Conservation (phyloP, 1,284 basidiomycete genomes). For the Schizopora paradoxa region DNA sequence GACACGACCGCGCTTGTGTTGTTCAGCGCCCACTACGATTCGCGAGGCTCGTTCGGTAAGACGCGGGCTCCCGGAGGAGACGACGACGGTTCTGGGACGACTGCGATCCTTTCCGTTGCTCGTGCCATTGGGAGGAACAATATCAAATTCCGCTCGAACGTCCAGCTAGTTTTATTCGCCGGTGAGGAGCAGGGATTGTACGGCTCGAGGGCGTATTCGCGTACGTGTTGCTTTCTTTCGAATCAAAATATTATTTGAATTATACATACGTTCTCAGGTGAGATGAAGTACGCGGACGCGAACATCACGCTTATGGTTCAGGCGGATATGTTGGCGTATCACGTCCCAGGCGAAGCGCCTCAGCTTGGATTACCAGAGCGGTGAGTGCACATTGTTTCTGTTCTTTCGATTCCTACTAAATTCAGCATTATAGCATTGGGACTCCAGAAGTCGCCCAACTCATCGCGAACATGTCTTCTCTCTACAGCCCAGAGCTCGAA, state of each 20-base stretch:
- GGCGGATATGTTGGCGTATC: constrained; percentile 86
- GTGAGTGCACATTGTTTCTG: neutral
- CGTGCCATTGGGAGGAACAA: constrained; percentile 58
- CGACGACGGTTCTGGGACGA: constrained; percentile 79
- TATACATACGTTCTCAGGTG: constrained; percentile 32
- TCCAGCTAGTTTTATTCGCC: constrained; percentile 65
- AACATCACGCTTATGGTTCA: constrained; percentile 81
- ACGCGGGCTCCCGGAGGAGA: constrained; percentile 69
- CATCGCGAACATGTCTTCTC: constrained; percentile 62
- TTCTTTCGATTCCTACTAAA: constrained; percentile 2
- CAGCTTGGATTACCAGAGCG: constrained; percentile 72
- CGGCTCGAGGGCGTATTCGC: constrained; percentile 62
- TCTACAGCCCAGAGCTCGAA: constrained; percentile 78
- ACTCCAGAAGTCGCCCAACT: constrained; percentile 71
- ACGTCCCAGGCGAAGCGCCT: constrained; percentile 62
- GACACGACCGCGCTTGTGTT: constrained; percentile 59
- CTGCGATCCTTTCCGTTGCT: constrained; percentile 72
- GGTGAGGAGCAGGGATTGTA: constrained; percentile 69
- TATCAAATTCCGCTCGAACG: constrained; percentile 60
- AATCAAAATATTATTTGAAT: neutral
- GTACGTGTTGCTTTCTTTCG: constrained; percentile 34
- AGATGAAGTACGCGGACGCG: constrained; percentile 49
- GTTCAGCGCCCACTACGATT: constrained; percentile 81
- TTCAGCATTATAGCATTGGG: constrained; percentile 52
- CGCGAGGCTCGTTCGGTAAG: constrained; percentile 78